Base-by-base conservation (phyloP, 345 rosid genomes). In the Arabidopsis suecica region DNA sequence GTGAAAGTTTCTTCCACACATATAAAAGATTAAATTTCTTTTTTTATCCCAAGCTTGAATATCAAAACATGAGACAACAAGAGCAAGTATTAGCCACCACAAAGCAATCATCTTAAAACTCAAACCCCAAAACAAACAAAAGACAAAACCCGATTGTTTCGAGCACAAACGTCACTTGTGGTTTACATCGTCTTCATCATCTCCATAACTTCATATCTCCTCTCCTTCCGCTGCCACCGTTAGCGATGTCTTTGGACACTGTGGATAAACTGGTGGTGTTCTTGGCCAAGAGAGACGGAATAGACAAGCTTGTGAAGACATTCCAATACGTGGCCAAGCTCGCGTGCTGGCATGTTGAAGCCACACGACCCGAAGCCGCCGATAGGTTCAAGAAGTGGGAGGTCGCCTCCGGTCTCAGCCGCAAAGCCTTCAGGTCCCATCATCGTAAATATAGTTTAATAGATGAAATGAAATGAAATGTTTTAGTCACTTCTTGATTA, bases 301-400 rank as follows among this genome's bases (percentile, higher is more conserved):
- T 95, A 61, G 99, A 95, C 85, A 95, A 95, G 85, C 97, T 95
- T 22, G 97, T 95, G 65, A 95, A 95, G 83, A 95, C 99, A 44
- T 95, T 95, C 79, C 99, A 95, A 41, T 95, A 95, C 50, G 97
- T 95, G 8, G 85, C 99, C 33, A 95, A 95, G 87, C 97, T 95
- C 13, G 97, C 84, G 14, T 84, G 86, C 82, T 90, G 97, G 96
- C 93, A 72, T 7, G 79, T 61, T 5, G 93, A 92, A 68, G 23
- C 88, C 68, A 69, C 83, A 3, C 73, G 68, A 30, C 93, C 97
- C 3, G 83, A 81, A 11, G 55, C 84, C 0, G 92, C 96, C 0
- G 82, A 66, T 5, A 81, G 90, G 36, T 88, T 91, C 85, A 89
- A 90, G 86, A 88, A 89, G 7, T 90, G 97, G 96, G 99, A 95